These are phyloP conservation scores for Penicillium maclennaniae DNA, from an alignment of 495 filamentous ascomycete genomes.

Conservation along the genomic window DNA sequence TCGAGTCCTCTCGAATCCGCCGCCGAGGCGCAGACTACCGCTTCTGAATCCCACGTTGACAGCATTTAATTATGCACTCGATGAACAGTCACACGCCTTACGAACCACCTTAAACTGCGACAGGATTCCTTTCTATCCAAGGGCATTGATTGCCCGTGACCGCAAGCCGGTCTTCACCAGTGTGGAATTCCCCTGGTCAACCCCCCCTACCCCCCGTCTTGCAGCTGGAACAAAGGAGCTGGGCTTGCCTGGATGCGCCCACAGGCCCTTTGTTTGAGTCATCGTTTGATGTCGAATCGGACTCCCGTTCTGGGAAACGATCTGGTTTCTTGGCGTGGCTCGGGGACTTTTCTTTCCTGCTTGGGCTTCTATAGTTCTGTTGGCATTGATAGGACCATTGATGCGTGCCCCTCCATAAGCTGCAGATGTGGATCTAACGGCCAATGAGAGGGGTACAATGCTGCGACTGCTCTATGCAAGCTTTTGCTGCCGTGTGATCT, in stretches of 20 bases:
- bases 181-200: not conserved
- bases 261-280: constrained; percentile 4
- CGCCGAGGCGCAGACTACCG: constrained; percentile 31
- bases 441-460: too few relatives aligned
- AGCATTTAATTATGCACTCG: not conserved
- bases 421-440: too few relatives aligned
- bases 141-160: constrained; percentile 18
- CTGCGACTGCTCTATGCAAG: constrained; percentile 15
- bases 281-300: constrained; percentile 6
- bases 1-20: constrained; percentile 29
- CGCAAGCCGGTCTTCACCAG: constrained; percentile 16
- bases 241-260: constrained; percentile 19
- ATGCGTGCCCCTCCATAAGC: not conserved
- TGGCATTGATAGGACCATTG: constrained; percentile 16
- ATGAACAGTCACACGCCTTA: constrained; percentile 4
- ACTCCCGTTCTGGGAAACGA: constrained; percentile 12
- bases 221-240: constrained; percentile 8
- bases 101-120: constrained; percentile 3
- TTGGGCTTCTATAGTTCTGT: constrained; percentile 10
- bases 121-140: constrained; percentile 9
- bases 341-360: not conserved
- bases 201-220: not conserved
- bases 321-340: constrained; percentile 6
- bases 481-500: constrained; percentile 3
- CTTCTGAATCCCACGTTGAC: constrained; percentile 14